Base-by-base conservation (phyloP, 2,329 filamentous ascomycete species). In the Aureobasidium musti region DNA sequence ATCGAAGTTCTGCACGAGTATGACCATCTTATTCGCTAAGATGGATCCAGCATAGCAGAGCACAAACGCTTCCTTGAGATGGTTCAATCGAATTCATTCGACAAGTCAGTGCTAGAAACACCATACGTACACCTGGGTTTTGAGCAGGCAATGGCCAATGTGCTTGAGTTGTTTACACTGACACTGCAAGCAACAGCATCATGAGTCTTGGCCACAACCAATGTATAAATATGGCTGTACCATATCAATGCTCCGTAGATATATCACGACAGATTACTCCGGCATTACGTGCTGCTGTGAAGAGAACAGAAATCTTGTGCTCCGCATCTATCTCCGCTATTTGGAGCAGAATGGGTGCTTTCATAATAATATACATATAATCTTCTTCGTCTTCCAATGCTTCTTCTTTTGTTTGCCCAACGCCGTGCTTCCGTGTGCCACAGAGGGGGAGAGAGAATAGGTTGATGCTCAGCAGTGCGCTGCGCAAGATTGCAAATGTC, bases 351-450 rank as follows among this genome's bases (percentile, higher is more conserved):
- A 47, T 43, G 49, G 19, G 49, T 52, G 30, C 39, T 26, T 26
- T 61, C 57, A n/a, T 61, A 26, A 61, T 61, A 61, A 37, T 61
- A n/a, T 61, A 61, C 57, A 61, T 47, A 14, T 17, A 23, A 33
- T n/a, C 35, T 41, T 26, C 56, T 35, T 33, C 28, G 17, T 43
- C 30, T 49, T 49, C 21, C n/a, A 61, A 26, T 26, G 14, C 41
- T 61, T 43, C 41, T 49, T 61, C 41, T 61, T 49, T 61, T 26
- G 30, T 47, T 49, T 45, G 41, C 41, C 43, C 21, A 37, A 61
- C 57, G 57, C 57, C 57, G 19, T 49, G 30, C 47, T 61, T 21
- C n/a, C n/a, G 26, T 49, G 17, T 61, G 14, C 21, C 41, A 41
- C 41, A 61, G 57, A 61, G 57, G 43, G 43, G 57, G 57, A 61